Base-by-base conservation (phyloP, 257 asterid genomes). In the Ophiorrhiza pumila region DNA sequence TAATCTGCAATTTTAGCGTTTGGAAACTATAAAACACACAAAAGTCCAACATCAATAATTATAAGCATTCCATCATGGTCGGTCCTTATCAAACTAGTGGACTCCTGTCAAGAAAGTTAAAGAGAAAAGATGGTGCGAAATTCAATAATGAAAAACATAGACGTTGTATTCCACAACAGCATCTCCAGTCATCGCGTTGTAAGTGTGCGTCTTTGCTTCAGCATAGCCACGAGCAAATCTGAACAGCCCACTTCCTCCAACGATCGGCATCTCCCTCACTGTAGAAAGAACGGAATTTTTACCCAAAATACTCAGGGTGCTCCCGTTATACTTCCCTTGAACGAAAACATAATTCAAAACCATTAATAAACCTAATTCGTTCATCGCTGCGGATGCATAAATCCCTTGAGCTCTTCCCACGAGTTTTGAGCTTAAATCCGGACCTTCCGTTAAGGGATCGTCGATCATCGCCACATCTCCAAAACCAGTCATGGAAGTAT, bases 391-490 rank as follows among this genome's bases (percentile, higher is more conserved):
- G 2, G 76, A 68, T 10, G 82, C 81, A 45, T 80, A 81, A 1
- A 83, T 57, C 9, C 85, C 83, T 47, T 83, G 81, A 1, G 83
- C 83, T 49, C 82, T 42, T n/a, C 85, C 87, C 22, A 83, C 83
- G 7, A 69, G 37, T 35, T 76, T 74, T 14, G 85, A 83, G 15
- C 60, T 68, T 18, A 53, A 43, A 6, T 68, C 61, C 0, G 83
- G 83, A 6, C 79, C 77, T 9, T 39, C 69, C 0, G 87, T 83
- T 4, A 83, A 61, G 18, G 84, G 82, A 61, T 83, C 79, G 59
- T 80, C 85, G 32, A 83, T 72, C 79, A 83, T 70, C 15, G 3
- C 59, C n/a, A 83, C 57, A 0, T n/a, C 4, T 7, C 85, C 83
- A 46, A 79, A 83, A 4, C 49, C 50, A 2, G 82, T 73, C 23